Evolutionary conservation across 2,329 filamentous ascomycete species (phyloP), one percentile per base, ranked within the genome.

Genomic region (Raffaelea deltoideospora): DNA sequence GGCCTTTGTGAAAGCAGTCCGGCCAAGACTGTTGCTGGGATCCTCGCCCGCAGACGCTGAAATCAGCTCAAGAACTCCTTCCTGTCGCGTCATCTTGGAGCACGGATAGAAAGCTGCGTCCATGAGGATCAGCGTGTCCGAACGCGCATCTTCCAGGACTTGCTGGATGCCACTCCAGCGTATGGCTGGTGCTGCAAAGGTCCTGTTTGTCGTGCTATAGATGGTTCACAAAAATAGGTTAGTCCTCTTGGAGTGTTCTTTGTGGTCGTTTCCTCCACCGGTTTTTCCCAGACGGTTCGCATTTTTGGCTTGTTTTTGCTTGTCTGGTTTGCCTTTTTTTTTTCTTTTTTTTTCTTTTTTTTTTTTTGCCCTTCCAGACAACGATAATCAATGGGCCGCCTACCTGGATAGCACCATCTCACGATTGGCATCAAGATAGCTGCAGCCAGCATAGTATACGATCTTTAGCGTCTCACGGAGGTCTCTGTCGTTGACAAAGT

Each of bases 391-490:
- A n/a, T n/a, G n/a, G n/a, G n/a, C 26, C 18, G 22, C 56, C 41
- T 51, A 72, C 70, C 69, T 73, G 31, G 69, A 60, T 29, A 75
- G 54, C 23, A 72, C 59, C 66, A 73, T 72, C 43, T 73, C 66
- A 31, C 67, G 58, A 38, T 72, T 64, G 7, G 57, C 59, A 43
- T 74, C 65, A 20, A 74, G 53, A 44, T 64, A 69, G 29, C 63
- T 70, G 38, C 67, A 59, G 7, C 70, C 70, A 13, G 60, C 64
- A 45, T 75, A 75, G 48, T 70, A 73, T 33, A 75, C 61, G 38
- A 75, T 64, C 47, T 74, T 74, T 38, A 75, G 50, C 17, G 67
- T 62, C 45, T 74, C 69, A 29, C 69, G 63, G 35, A 65, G 60
- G 42, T 74, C 67, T 28, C 59, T 58, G 20, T 65, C 60, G 38